phyloP scores from a whole-genome alignment of 148 eudicot species.

The Talinum fruticosum region DNA sequence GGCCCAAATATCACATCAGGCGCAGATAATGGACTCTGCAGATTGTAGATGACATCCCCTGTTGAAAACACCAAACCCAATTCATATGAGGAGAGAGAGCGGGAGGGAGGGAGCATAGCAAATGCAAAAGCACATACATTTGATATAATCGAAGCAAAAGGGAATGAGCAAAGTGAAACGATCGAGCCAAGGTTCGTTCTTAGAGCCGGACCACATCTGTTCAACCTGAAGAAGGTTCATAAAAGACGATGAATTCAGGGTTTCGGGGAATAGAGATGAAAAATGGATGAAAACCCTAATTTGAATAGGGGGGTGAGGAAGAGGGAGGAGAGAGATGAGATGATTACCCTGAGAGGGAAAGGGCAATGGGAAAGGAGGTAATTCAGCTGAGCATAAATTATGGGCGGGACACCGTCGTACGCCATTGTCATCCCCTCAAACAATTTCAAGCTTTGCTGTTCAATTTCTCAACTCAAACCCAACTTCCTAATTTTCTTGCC shows the following conservation, averaged over 20 bases:
- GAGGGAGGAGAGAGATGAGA: neutral
- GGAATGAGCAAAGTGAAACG: constrained; percentile 84
- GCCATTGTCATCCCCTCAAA: constrained; percentile 40
- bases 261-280: neutral
- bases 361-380: constrained; percentile 71
- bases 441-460: neutral
- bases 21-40: constrained; percentile 59
- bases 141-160: constrained; percentile 75
- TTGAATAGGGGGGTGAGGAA: neutral
- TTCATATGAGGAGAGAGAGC: neutral
- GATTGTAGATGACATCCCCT: constrained; percentile 87
- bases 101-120: neutral
- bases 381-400: constrained; percentile 66
- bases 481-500: no score
- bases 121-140: constrained; percentile 40
- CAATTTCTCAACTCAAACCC: neutral
- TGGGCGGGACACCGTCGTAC: constrained; percentile 70
- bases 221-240: constrained; percentile 57
- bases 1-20: constrained; percentile 88
- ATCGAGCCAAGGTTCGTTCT: constrained; percentile 52
- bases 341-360: constrained; percentile 70
- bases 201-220: constrained; percentile 88
- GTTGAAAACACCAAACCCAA: neutral
- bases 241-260: constrained; percentile 6
- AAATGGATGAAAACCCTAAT: constrained; percentile 17